These are phyloP conservation scores for Yarrowia alimentaria DNA, from an alignment of 805 yeast species.

Conservation along the genomic window DNA sequence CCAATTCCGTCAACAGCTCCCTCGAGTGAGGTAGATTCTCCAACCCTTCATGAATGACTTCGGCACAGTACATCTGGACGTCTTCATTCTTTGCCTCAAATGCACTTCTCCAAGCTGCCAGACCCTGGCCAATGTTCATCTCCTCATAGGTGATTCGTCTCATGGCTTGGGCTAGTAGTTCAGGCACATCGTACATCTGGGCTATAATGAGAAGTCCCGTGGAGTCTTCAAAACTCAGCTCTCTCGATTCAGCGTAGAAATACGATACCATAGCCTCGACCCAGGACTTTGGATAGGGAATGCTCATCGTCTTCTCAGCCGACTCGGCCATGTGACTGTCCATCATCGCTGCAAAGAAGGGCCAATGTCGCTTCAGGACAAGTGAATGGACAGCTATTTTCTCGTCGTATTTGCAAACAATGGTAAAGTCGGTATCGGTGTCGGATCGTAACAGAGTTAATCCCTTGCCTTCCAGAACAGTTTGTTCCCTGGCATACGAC, in stretches of 20 bases:
- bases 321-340: background rate
- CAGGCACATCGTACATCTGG: background rate
- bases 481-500: too few relatives aligned
- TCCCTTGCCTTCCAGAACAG: too few relatives aligned
- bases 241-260: background rate
- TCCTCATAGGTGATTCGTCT: background rate
- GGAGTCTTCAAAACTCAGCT: background rate
- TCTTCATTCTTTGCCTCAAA: too few relatives aligned
- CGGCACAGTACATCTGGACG: too few relatives aligned
- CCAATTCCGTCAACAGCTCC: too few relatives aligned
- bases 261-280: background rate
- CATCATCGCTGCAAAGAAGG: background rate
- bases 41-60: too few relatives aligned
- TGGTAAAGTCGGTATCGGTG: background rate
- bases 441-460: too few relatives aligned
- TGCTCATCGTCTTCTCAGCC: background rate
- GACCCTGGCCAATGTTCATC: too few relatives aligned
- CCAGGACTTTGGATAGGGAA: background rate
- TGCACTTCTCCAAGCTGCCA: too few relatives aligned
- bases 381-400: background rate
- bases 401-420: background rate
- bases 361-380: background rate
- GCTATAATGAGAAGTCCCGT: background rate
- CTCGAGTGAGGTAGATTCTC: too few relatives aligned
- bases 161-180: background rate